These are phyloP conservation scores for Globisporangium recalcitrans DNA, from an alignment of 352 stramenopile genomes.

Conservation along the genomic window DNA sequence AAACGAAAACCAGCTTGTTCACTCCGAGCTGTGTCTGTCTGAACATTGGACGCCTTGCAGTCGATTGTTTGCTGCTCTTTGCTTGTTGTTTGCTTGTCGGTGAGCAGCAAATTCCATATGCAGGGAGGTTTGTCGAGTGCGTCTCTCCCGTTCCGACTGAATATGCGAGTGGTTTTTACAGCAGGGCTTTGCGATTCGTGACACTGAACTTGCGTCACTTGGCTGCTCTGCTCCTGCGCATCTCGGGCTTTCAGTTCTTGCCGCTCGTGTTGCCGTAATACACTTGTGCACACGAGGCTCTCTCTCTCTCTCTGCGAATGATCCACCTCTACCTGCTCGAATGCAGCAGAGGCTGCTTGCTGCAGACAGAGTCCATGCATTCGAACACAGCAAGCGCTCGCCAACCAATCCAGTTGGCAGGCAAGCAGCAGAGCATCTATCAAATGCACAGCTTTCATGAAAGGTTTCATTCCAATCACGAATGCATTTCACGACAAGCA, in stretches of 20 bases:
- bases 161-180: not conserved
- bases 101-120: not conserved
- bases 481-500: not conserved
- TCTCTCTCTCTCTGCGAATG: not conserved
- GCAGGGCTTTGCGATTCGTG: not conserved
- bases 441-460: not conserved
- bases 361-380: not conserved
- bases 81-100: not conserved
- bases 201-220: not conserved
- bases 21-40: slow-evolving; percentile 1
- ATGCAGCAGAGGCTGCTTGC: not conserved
- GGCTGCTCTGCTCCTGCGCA: not conserved
- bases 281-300: not conserved
- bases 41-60: not conserved
- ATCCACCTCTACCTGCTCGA: not conserved
- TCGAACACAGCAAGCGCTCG: too few relatives aligned
- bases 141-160: not conserved
- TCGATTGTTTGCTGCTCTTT: not conserved
- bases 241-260: not conserved
- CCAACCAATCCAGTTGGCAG: not conserved
- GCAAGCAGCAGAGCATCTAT: not conserved
- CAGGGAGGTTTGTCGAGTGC: not conserved
- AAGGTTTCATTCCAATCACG: not conserved
- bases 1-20: slow-evolving; percentile 6
- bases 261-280: not conserved